These are phyloP conservation scores for Geotrichum reessii DNA, from an alignment of 1,139 yeast species.

Conservation along the genomic window DNA sequence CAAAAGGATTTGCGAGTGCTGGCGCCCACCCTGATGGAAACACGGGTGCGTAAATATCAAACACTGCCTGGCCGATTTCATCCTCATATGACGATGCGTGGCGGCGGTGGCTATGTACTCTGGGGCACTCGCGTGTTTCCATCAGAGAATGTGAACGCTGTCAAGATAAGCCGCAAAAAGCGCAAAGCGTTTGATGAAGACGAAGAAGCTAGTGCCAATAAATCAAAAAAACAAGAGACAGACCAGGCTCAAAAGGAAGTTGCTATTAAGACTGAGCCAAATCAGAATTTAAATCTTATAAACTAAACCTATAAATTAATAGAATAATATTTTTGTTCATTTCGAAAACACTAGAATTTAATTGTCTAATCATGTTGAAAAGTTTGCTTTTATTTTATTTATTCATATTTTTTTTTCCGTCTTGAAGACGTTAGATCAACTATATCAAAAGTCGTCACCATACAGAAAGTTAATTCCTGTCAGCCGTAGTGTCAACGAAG, in stretches of 20 bases:
- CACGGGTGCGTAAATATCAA: constrained; percentile 81
- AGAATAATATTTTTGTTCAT: no score
- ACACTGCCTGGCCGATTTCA: constrained; percentile 92
- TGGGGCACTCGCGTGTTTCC: constrained; percentile 81
- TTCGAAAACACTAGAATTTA: no score
- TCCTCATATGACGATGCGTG: constrained; percentile 89
- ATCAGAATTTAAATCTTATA: no score
- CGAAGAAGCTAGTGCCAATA: not conserved
- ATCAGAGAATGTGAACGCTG: constrained; percentile 46
- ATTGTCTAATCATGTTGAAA: no score
- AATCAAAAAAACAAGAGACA: not conserved
- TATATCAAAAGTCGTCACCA: no score
- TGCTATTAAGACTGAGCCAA: not conserved
- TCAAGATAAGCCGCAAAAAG: constrained; percentile 30
- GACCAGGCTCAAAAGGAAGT: not conserved
- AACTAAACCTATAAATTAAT: no score
- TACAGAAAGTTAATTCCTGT: no score
- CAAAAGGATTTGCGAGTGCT: constrained; percentile 62
- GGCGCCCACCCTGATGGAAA: constrained; percentile 79
- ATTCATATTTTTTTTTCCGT: no score
- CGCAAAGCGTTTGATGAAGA: constrained; percentile 21
- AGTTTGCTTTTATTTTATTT: no score
- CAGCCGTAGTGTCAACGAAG: no score
- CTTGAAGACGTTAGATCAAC: no score
- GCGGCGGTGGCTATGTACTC: constrained; percentile 85